Percentiles rank a stretch among this genome's conserved stretches.
Evolutionary conservation across 495 filamentous ascomycete genomes (phyloP).

Genomic region (Aspergillus indologenus): DNA sequence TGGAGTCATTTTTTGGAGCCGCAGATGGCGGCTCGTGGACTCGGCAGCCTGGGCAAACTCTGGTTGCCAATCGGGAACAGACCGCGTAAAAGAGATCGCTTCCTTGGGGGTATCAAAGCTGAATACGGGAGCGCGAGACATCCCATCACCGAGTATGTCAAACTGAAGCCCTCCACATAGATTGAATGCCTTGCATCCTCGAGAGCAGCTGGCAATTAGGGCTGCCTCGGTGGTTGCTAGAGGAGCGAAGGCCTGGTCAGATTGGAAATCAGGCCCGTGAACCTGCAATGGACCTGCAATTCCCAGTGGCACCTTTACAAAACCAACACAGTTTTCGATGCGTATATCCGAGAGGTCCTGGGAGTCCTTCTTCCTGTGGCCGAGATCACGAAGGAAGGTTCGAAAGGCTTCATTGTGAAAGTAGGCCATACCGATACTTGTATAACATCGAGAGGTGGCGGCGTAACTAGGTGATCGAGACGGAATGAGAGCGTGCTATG

Average conservation of each 20-base stretch:
- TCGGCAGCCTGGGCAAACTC: slow-evolving; percentile 11
- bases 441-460: too few relatives aligned
- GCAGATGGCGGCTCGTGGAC: slow-evolving; percentile 13
- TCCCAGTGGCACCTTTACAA: slow-evolving; percentile 12
- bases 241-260: slow-evolving; percentile 9
- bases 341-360: neutral
- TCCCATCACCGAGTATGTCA: slow-evolving; percentile 11
- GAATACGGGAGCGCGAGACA: slow-evolving; percentile 16
- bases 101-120: slow-evolving; percentile 6
- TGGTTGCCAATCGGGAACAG: neutral
- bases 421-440: too few relatives aligned
- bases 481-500: too few relatives aligned
- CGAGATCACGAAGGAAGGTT: too few relatives aligned
- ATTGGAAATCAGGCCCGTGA: neutral
- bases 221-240: slow-evolving; percentile 18
- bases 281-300: slow-evolving; percentile 14
- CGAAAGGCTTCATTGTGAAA: too few relatives aligned
- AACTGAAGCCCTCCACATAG: slow-evolving; percentile 10
- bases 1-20: neutral
- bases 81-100: slow-evolving; percentile 8
- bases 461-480: too few relatives aligned
- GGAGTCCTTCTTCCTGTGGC: too few relatives aligned
- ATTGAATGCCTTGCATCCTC: slow-evolving; percentile 15
- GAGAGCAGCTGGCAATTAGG: slow-evolving; percentile 16
- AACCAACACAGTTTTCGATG: slow-evolving; percentile 21